These are phyloP conservation scores for Alternaria sp. DNA, from an alignment of 2,329 filamentous ascomycete species.

Conservation along the genomic window DNA sequence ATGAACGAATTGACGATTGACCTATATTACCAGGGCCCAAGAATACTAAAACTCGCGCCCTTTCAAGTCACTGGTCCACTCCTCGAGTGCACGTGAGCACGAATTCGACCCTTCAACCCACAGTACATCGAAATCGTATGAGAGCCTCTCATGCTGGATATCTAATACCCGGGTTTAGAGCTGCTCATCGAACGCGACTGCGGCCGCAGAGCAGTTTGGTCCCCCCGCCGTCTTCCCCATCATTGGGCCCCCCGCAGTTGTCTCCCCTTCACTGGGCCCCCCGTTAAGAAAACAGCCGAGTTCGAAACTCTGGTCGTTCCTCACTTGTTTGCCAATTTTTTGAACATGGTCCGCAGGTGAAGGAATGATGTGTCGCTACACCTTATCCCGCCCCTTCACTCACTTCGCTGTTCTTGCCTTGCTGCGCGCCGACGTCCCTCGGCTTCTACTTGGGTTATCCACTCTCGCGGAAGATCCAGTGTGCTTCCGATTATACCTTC, in stretches of 20 bases:
- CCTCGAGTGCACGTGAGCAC: too few relatives aligned
- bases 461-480: neutral
- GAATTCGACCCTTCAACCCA: too few relatives aligned
- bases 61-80: too few relatives aligned
- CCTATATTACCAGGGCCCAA: too few relatives aligned
- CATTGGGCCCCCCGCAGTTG: neutral
- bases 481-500: accelerated
- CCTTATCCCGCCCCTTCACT: neutral
- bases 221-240: neutral
- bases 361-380: neutral
- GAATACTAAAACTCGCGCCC: too few relatives aligned
- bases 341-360: too few relatives aligned
- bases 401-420: neutral
- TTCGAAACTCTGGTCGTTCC: neutral
- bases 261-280: neutral
- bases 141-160: too few relatives aligned
- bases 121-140: too few relatives aligned
- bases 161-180: too few relatives aligned
- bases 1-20: too few relatives aligned
- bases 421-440: neutral
- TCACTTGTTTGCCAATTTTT: neutral
- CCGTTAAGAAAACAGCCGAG: neutral
- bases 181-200: neutral
- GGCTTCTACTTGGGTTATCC: neutral
- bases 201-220: neutral